phyloP scores from a whole-genome alignment of 176 grass and related monocot species.

The Juncus inflexus region DNA sequence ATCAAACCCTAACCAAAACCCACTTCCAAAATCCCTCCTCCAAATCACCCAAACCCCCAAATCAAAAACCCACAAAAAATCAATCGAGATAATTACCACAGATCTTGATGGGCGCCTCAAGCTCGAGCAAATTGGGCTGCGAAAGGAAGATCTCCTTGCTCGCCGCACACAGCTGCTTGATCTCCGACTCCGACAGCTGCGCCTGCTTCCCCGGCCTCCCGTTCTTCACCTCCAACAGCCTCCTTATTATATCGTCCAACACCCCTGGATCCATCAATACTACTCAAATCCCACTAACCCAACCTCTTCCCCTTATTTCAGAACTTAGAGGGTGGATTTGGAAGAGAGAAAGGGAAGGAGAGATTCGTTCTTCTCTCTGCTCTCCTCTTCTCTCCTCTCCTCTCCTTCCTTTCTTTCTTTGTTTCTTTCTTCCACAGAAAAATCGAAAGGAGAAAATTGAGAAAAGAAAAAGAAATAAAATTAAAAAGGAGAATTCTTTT shows the following conservation, averaged over 20 bases:
- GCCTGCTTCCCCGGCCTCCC: conserved; percentile 39
- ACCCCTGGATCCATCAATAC: conserved; percentile 33
- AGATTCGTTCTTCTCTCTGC: conserved; percentile 30
- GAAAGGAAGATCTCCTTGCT: conserved; percentile 43
- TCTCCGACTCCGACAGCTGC: conserved; percentile 44
- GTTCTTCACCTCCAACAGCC: conserved; percentile 42
- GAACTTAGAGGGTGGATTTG: conserved; percentile 2
- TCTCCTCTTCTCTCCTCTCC: conserved; percentile 15
- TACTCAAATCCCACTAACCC: not conserved
- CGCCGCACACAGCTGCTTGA: conserved; percentile 39
- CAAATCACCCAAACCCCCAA: not conserved
- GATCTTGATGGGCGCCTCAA: conserved; percentile 52
- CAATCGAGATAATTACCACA: conserved; percentile 35
- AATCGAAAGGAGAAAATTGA: conserved; percentile 3
- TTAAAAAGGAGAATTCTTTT: conserved; percentile 12
- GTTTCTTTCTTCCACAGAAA: conserved; percentile 26
- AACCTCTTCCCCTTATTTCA: not conserved
- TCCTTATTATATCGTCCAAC: conserved; percentile 44
- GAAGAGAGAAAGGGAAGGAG: conserved; percentile 17
- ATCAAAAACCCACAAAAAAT: conserved; percentile 3
- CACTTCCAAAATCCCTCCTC: conserved; percentile 1
- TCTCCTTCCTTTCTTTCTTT: conserved; percentile 15
- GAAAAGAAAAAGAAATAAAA: not conserved
- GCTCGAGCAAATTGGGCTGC: conserved; percentile 50
- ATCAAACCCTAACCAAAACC: conserved; percentile 13